These are phyloP conservation scores for Anthracocystis setariae DNA, from an alignment of 1,284 basidiomycete species.

Conservation along the genomic window DNA sequence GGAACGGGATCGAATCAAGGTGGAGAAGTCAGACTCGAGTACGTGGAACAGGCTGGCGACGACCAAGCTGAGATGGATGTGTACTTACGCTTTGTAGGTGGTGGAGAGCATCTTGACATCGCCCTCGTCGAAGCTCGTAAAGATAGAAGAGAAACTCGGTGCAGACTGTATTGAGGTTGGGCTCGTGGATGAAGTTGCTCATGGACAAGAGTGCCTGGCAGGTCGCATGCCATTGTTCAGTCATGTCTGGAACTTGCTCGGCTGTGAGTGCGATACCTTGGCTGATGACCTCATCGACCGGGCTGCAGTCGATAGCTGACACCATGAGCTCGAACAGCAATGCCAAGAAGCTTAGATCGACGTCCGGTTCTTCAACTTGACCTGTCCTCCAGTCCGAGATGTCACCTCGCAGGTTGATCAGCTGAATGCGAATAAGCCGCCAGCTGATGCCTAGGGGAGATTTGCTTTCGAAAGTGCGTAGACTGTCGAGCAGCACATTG, in stretches of 20 bases:
- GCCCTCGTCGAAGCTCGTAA: conserved; percentile 36
- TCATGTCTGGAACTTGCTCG: conserved; percentile 51
- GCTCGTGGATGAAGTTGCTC: conserved; percentile 49
- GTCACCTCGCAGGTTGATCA: conserved; percentile 56
- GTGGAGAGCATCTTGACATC: conserved; percentile 15
- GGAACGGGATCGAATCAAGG: too few species aligned
- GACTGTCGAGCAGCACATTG: conserved; percentile 56
- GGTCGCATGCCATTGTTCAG: conserved; percentile 54
- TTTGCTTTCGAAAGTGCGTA: conserved; percentile 54
- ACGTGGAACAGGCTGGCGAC: too few species aligned
- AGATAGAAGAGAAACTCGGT: conserved; percentile 48
- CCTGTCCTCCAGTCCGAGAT: conserved; percentile 57
- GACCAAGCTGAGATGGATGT: too few species aligned
- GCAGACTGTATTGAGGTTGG: conserved; percentile 58
- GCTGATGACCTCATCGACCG: conserved; percentile 51
- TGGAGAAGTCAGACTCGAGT: too few species aligned
- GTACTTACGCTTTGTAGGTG: conserved; percentile 28
- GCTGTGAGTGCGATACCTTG: conserved; percentile 50
- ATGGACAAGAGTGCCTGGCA: conserved; percentile 52
- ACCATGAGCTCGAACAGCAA: conserved; percentile 57
- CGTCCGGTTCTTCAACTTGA: conserved; percentile 51
- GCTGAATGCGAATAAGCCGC: conserved; percentile 57
- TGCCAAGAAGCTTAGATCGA: conserved; percentile 56
- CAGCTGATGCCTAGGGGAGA: conserved; percentile 56
- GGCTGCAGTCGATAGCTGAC: conserved; percentile 51